Evolutionary conservation across 1,284 basidiomycete genomes (phyloP), one percentile per base, ranked within the genome.

Genomic region (Apiotrichum siamense): DNA sequence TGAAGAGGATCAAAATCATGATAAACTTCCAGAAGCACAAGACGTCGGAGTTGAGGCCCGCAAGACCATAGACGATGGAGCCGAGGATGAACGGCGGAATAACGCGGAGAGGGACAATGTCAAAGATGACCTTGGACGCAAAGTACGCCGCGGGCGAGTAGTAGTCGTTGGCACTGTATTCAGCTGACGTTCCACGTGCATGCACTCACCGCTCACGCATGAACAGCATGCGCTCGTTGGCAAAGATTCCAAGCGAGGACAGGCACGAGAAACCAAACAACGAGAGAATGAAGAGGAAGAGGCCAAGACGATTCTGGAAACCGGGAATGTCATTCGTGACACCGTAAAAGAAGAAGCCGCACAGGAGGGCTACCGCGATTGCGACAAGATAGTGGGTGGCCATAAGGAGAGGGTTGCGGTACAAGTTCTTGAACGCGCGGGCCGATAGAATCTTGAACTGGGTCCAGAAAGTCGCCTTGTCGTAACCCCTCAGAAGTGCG

Each of bases 121-220:
- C 94, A 72, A 97, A 97, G 15, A 98, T 80, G 45, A 96, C 86
- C 80, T 97, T 97, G 54, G 91, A 90, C 1, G 87, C 78, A 74
- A 98, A 97, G 77, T 97, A 98, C 3, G 91, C 93, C 65, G 91
- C 83, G 0, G 94, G 87, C 0, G 88, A 87, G 70, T 98, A 97
- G 73, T 98, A 98, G 5, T 93, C 92, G 62, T 98, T 98, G 1
- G 93, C 84, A 58, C 91, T 89, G 64, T 17, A 35, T 37, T 54
- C 31, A 55, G 54, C n/a, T 37, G 24, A 31, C 45, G 6, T 23
- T 2, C 12, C 11, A 11, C 4, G 2, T 13, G 17, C 9, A 15
- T 2, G 26, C 17, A 67, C 79, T 42, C 59, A 90, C 87, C 92
- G 81, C 75, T 98, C 94, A 21, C 94, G 83, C 81, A 97, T 96